Conservation (phyloP, 2,329 filamentous ascomycete species). For the Tolypocladium pustulatum region DNA sequence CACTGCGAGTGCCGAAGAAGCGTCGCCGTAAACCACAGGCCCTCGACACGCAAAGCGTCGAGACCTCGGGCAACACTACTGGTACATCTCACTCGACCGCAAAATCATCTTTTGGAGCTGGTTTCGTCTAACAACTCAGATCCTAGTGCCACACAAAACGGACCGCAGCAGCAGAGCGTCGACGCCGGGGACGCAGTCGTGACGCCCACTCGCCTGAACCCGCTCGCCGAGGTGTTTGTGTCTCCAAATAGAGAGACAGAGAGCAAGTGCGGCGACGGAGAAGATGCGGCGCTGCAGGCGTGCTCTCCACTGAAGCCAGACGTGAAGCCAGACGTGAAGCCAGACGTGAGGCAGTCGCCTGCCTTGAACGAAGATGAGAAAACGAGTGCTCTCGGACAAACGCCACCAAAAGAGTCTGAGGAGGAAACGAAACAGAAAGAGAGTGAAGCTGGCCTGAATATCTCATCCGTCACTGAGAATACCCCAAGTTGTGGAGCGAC, state of each 20-base stretch:
- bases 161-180: background rate
- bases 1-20: conserved; percentile 20
- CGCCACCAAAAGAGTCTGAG: no score
- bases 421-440: no score
- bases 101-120: background rate
- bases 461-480: background rate
- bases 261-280: background rate
- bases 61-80: background rate
- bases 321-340: no score
- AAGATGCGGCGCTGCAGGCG: background rate
- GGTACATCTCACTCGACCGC: conserved; percentile 4
- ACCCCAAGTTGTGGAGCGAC: background rate
- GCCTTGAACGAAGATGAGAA: background rate
- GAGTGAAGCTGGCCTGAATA: no score
- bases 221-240: conserved; percentile 1
- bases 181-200: background rate
- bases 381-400: background rate
- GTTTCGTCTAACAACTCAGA: background rate
- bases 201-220: background rate
- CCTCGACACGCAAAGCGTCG: background rate
- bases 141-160: background rate
- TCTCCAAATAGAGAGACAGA: background rate
- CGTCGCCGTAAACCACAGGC: conserved; percentile 11
- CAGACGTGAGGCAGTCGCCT: background rate
- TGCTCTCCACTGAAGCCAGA: background rate